Evolutionary conservation across 345 rosid species (phyloP), one percentile per base, ranked within the genome.

Genomic region (Sisymbrium altissimum): DNA sequence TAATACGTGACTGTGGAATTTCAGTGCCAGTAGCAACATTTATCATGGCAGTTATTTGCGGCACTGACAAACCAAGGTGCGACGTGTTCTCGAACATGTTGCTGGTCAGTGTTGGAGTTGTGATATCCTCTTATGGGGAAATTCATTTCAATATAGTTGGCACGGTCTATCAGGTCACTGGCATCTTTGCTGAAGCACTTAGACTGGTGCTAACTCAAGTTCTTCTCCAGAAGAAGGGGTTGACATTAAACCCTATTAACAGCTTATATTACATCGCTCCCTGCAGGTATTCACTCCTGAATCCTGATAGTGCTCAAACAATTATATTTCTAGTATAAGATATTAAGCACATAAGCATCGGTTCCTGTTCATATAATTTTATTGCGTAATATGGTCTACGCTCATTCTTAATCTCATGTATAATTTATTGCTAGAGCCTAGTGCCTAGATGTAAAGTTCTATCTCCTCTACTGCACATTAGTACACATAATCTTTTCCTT

Each of bases 1-100:
- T 83, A 49, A 75, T 66, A 44, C 57, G 64, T 71, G 54, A 74
- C 30, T 74, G 49, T 84, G 66, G 12, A 59, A n/a, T 88, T 81
- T 69, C 92, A 93, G 98, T 93, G 98, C 96, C 96, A 48, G 99
- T 92, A 53, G 98, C 98, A 43, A 92, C 99, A 66, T 92, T 89
- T 68, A 62, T 83, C 74, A 83, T 89, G 87, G 96, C 94, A 72
- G 89, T 95, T 82, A 58, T 95, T 73, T 90, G 98, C 9, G 97
- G 96, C 83, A 95, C 90, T 71, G 97, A 92, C 83, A 92, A 84
- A 80, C 82, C 91, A 73, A 88, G 99, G 86, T 89, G 95, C 30
- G 94, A 89, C 36, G 90, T 88, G 77, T 94, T 94, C 86, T 80
- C 76, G 45, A 94, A 89, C 96, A 91, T 92, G 98, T 63, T 95